A percentile compares a stretch with the other conserved stretches of the same genome.
Conservation (phyloP, 2,329 filamentous ascomycete genomes). For the Fusarium anthophilum region DNA sequence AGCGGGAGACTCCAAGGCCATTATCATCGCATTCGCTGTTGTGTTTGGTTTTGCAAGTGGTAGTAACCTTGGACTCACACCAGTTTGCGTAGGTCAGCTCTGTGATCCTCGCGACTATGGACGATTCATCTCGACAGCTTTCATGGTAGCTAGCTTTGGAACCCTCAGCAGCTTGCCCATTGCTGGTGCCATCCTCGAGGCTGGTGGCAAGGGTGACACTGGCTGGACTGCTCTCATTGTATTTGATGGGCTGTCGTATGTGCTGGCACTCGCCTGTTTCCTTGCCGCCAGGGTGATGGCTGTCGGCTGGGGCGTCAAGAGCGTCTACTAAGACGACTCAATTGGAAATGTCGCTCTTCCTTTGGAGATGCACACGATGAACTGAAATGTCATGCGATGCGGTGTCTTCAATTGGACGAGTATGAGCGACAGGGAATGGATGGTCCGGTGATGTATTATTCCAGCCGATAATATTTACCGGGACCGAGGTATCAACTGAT, state of each 20-base stretch:
- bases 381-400: slow-evolving; percentile 18
- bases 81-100: slow-evolving; percentile 83
- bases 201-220: slow-evolving; percentile 36
- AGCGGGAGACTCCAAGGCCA: slow-evolving; percentile 57
- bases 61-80: slow-evolving; percentile 79
- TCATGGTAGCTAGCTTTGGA: slow-evolving; percentile 80
- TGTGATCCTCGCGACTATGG: slow-evolving; percentile 81
- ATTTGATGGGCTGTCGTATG: slow-evolving; percentile 48
- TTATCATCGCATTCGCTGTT: slow-evolving; percentile 74
- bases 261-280: slow-evolving; percentile 30
- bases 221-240: slow-evolving; percentile 52
- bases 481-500: slow-evolving; percentile 11
- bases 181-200: slow-evolving; percentile 51
- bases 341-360: background rate
- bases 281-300: slow-evolving; percentile 30
- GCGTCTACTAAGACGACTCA: slow-evolving; percentile 16
- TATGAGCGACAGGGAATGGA: background rate
- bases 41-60: slow-evolving; percentile 84
- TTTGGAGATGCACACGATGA: background rate
- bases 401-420: background rate
- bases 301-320: slow-evolving; percentile 31
- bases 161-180: slow-evolving; percentile 60
- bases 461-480: slow-evolving; percentile 9
- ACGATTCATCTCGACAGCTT: slow-evolving; percentile 78
- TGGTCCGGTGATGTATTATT: slow-evolving; percentile 16